Conservation (phyloP, 768 basidiomycete genomes). For the Trametes gibbosa region DNA sequence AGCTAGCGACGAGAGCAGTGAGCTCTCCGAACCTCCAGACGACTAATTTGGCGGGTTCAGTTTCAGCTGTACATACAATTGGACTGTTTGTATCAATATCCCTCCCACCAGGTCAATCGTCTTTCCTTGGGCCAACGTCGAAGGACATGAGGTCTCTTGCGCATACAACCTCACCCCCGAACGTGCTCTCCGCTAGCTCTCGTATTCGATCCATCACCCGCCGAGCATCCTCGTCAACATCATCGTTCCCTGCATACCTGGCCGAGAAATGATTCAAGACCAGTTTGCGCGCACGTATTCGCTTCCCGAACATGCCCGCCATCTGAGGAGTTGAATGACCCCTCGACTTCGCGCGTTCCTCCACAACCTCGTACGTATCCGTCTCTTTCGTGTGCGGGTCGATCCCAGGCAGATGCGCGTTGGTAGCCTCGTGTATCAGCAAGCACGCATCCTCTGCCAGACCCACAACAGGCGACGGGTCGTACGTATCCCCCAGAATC, state of each 20-base stretch:
- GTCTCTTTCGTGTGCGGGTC: conserved; percentile 53
- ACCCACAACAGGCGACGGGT: conserved; percentile 64
- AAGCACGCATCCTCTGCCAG: conserved; percentile 68
- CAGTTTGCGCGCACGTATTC: conserved; percentile 57
- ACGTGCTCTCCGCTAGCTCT: conserved; percentile 51
- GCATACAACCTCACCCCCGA: conserved; percentile 56
- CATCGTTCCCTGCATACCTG: conserved; percentile 69
- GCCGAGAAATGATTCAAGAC: conserved; percentile 86
- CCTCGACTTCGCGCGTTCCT: conserved; percentile 62
- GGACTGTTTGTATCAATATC: conserved; percentile 19
- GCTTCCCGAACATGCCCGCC: conserved; percentile 78
- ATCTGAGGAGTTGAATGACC: conserved; percentile 93
- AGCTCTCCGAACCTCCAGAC: conserved; percentile 74
- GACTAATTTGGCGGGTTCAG: conserved; percentile 27
- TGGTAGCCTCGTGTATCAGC: conserved; percentile 87
- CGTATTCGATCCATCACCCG: conserved; percentile 64
- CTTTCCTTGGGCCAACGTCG: conserved; percentile 43
- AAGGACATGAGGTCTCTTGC: conserved; percentile 75
- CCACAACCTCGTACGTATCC: conserved; percentile 62
- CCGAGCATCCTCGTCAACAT: conserved; percentile 45
- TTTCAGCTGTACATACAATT: conserved; percentile 9
- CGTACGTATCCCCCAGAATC: conserved; percentile 82
- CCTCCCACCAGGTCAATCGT: conserved; percentile 1
- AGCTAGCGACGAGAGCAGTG: conserved; percentile 78
- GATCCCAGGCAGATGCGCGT: conserved; percentile 72